A percentile compares a stretch with the other conserved stretches of the same genome.
Evolutionary conservation across 805 yeast genomes (phyloP).

Genomic region (Wickerhamiella domercqiae): DNA sequence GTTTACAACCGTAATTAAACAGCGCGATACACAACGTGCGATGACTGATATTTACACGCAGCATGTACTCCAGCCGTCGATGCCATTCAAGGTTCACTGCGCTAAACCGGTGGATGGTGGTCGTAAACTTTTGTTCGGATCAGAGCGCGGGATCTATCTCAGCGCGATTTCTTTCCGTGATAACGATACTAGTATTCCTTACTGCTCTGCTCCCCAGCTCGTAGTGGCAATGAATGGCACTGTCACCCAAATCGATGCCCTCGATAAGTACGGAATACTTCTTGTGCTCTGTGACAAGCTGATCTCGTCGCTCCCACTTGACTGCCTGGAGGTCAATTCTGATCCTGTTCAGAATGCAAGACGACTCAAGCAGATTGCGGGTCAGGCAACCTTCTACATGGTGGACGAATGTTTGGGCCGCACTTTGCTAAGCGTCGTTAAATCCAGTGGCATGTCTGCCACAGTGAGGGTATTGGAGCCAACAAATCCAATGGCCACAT

Average conservation of each 20-base stretch:
- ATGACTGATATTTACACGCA: slow-evolving; percentile 68
- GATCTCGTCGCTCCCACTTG: slow-evolving; percentile 63
- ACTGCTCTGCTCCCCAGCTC: slow-evolving; percentile 39
- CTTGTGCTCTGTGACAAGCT: slow-evolving; percentile 71
- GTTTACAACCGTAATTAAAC: slow-evolving; percentile 62
- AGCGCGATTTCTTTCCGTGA: slow-evolving; percentile 52
- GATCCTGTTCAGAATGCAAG: slow-evolving; percentile 33
- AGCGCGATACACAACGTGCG: slow-evolving; percentile 56
- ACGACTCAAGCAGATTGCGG: slow-evolving; percentile 61
- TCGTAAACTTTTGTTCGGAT: slow-evolving; percentile 74
- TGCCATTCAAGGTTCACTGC: slow-evolving; percentile 66
- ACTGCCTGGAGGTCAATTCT: slow-evolving; percentile 27
- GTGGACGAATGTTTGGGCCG: slow-evolving; percentile 87
- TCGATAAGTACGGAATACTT: slow-evolving; percentile 79
- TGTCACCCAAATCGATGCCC: slow-evolving; percentile 76
- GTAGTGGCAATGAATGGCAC: slow-evolving; percentile 52
- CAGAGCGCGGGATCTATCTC: slow-evolving; percentile 79
- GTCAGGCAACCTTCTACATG: slow-evolving; percentile 81
- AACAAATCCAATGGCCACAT: slow-evolving; percentile 30
- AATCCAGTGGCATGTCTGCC: slow-evolving; percentile 60
- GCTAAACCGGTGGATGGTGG: slow-evolving; percentile 93
- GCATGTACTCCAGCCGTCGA: slow-evolving; percentile 56
- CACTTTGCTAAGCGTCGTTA: slow-evolving; percentile 78
- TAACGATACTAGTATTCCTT: slow-evolving; percentile 27
- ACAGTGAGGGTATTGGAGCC: slow-evolving; percentile 78